phyloP scores from a whole-genome alignment of 805 yeast species.

The Teunomyces atbi region DNA sequence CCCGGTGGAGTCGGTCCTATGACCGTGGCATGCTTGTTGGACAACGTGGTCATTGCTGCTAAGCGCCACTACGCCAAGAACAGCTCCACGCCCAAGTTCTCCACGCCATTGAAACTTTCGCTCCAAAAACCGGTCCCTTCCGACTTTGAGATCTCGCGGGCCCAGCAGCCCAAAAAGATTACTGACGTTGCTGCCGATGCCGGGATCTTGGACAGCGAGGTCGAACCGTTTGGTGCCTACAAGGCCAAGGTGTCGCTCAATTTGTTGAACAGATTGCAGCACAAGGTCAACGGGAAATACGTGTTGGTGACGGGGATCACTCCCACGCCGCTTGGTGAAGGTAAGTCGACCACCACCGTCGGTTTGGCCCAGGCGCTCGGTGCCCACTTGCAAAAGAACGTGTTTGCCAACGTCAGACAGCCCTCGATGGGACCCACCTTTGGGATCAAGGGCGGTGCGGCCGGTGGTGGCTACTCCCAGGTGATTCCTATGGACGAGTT shows the following conservation, averaged over 20 bases:
- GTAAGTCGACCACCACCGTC: constrained; percentile 80
- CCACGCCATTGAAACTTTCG: constrained; percentile 56
- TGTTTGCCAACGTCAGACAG: constrained; percentile 80
- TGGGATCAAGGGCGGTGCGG: constrained; percentile 89
- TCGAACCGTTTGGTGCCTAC: constrained; percentile 72
- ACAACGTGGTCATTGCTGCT: constrained; percentile 70
- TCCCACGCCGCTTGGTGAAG: constrained; percentile 85
- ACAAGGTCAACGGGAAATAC: constrained; percentile 66
- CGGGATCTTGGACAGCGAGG: constrained; percentile 63
- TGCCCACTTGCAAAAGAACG: constrained; percentile 66
- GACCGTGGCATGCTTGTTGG: constrained; percentile 82
- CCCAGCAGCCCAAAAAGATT: constrained; percentile 70
- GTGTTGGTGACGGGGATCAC: constrained; percentile 80
- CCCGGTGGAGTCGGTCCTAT: constrained; percentile 94
- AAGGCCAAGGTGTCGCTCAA: constrained; percentile 74
- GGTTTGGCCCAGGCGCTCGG: constrained; percentile 81
- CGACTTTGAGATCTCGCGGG: constrained; percentile 75
- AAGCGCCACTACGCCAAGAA: constrained; percentile 44
- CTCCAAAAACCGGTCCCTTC: constrained; percentile 72
- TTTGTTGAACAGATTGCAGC: constrained; percentile 58
- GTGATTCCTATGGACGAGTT: constrained; percentile 89
- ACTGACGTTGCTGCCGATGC: constrained; percentile 67
- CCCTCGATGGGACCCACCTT: constrained; percentile 90
- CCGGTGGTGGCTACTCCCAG: constrained; percentile 87
- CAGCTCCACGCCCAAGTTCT: constrained; percentile 42